A percentile compares a stretch with the other conserved stretches of the same genome.
Evolutionary conservation across 805 yeast genomes (phyloP).

Genomic region (Zygosaccharomyces pseudorouxii): DNA sequence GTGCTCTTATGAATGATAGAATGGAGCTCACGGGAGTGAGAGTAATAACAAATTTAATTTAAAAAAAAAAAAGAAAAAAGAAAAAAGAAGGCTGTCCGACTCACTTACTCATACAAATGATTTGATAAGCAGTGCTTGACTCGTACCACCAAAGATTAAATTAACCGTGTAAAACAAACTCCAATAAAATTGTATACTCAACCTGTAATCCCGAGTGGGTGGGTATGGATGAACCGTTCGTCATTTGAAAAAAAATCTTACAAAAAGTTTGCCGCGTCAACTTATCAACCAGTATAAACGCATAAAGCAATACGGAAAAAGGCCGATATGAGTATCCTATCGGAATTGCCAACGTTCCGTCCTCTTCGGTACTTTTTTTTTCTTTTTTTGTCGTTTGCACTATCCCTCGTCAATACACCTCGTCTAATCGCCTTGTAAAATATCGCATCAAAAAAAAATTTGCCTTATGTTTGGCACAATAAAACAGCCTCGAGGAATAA

Average conservation of each 20-base stretch:
- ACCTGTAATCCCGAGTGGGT: background rate
- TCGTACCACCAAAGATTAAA: background rate
- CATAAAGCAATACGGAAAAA: background rate
- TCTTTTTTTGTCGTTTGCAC: background rate
- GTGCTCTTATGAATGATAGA: background rate
- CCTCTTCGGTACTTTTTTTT: background rate
- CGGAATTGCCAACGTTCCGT: background rate
- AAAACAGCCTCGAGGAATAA: background rate
- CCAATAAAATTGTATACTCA: background rate
- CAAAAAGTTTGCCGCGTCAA: background rate
- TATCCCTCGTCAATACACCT: background rate
- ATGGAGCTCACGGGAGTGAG: background rate
- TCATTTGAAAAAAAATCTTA: background rate
- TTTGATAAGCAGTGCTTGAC: background rate
- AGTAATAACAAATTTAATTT: background rate
- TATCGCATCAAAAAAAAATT: constrained; percentile 2
- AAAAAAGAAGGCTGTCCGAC: constrained; percentile 1
- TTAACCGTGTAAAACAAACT: background rate
- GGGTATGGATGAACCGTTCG: background rate
- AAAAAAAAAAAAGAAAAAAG: background rate
- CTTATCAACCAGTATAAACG: no score
- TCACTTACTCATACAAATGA: background rate
- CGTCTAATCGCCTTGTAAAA: constrained; percentile 3
- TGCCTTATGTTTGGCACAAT: background rate
- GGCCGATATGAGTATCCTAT: background rate